Base-by-base conservation (phyloP, 2,329 filamentous ascomycete species). In the Cytospora paraplurivora region DNA sequence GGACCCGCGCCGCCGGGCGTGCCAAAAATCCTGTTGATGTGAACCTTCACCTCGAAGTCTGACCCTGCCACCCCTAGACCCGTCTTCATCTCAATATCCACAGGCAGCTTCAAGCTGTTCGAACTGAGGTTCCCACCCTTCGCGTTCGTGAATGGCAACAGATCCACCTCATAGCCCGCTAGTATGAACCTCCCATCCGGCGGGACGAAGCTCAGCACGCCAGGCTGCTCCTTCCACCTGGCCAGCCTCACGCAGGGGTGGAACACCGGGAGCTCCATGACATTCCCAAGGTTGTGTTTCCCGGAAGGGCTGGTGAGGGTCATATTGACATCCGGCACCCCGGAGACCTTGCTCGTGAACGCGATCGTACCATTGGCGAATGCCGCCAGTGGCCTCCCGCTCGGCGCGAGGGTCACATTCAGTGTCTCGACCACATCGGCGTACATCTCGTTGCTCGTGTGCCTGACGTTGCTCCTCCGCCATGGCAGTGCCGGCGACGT, bases 371-470 rank as follows among this genome's bases (percentile, higher is more conserved):
- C 95, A 70, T 95, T 91, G 15, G 92, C 91, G 68, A 96, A 89
- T 3, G 95, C 94, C 8, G 92, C 88, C 27, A 99, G 82, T 1
- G 94, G 89, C 15, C 93, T 85, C 5, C 95, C 95, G 0, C 93
- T 97, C 0, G 95, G 95, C 0, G 95, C 93, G 50, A 98, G 84
- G 0, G 90, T 97, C 49, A 97, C 92, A 1, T 88, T 86, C 0
- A 99, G 81, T 1, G 91, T 92, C 78, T 99, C 95, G 66, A 99
- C 87, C 13, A 99, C 87, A 74, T 99, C 95, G 63, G 97, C 94
- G 74, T 98, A 98, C 69, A 99, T 83, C 76, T 99, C 95, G 76
- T 98, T 99, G 62, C 91, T 96, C 4, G 94, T 98, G 75, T 99
- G 95, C 17, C 93, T 85, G 59, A 99, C 95, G 71, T 97, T 97